Percentiles rank a stretch among this genome's conserved stretches.
phyloP scores from a whole-genome alignment of 2,329 filamentous ascomycete species.

The Raffaelea deltoideospora region DNA sequence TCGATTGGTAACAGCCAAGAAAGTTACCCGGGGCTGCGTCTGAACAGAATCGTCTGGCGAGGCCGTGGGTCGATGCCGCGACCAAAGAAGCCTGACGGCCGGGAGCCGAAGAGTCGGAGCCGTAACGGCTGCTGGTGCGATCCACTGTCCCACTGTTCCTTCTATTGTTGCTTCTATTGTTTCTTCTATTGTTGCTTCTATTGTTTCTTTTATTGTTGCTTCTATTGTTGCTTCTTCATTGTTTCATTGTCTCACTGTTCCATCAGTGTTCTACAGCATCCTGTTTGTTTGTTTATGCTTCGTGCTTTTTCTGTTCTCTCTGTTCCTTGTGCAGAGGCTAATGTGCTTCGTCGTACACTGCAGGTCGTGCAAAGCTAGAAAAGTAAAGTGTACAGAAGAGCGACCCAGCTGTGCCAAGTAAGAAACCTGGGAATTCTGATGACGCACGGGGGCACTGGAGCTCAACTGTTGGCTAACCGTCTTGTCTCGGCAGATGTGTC shows the following conservation, averaged over 20 bases:
- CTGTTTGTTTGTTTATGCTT: too few species aligned
- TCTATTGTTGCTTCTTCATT: background rate
- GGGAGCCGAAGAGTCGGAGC: conserved; percentile 50
- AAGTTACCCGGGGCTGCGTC: too few species aligned
- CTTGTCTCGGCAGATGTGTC: conserved; percentile 38
- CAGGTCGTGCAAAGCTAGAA: conserved; percentile 67
- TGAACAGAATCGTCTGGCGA: too few species aligned
- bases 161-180: conserved; percentile 1
- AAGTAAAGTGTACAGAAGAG: conserved; percentile 62
- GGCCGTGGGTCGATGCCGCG: conserved; percentile 52
- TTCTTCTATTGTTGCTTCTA: background rate
- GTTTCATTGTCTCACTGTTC: too few species aligned
- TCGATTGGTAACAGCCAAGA: too few species aligned
- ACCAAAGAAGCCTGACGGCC: conserved; percentile 46
- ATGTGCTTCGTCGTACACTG: too few species aligned
- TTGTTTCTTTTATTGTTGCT: background rate
- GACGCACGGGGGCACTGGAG: too few species aligned
- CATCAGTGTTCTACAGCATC: too few species aligned
- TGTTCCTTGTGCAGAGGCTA: too few species aligned
- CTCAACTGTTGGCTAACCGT: background rate
- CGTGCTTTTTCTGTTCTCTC: too few species aligned
- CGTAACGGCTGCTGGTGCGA: conserved; percentile 55
- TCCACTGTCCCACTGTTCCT: too few species aligned
- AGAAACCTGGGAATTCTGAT: conserved; percentile 1
- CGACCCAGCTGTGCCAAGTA: conserved; percentile 56